Base-by-base conservation (phyloP, 116 monocot species). In the Papilionanthe hybrid region DNA sequence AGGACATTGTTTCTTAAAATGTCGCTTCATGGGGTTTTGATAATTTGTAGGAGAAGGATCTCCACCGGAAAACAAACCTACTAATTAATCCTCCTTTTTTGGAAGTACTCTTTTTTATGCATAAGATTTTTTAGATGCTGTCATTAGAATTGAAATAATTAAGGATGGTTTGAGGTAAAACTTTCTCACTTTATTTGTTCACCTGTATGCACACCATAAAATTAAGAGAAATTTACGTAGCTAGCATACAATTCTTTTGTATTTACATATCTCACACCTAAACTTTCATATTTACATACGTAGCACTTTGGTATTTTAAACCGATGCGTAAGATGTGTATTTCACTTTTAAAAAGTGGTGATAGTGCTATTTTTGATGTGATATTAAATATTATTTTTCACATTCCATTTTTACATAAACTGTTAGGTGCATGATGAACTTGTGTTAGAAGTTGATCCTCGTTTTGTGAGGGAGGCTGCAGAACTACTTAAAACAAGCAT, bases 371-470 rank as follows among this genome's bases (percentile, higher is more conserved):
- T 32, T 32, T 1, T 32, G 32, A 32, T 32, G 32, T 32, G 32
- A 32, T 32, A 65, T 27, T 25, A 22, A 27, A 9, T 7, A 15
- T 65, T 0, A 10, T 65, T 25, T 65, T 65, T 23, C 25, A 25
- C 5, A 15, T 71, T 32, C 17, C 17, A 73, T 73, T 42, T 32
- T 22, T 73, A 44, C 43, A 20, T 22, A 19, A 32, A 73, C 73
- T 73, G 18, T 44, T 50, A 99, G 99, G 99, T 99, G 50, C 99
- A 99, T 83, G 99, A 99, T 86, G 99, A 99, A 81, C 55, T 99
- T 79, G 90, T 99, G n/a, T 77, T 95, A 47, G 99, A 99, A 93
- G 90, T 87, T 79, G 89, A 93, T 81, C 90, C 95, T 18, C 74
- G 73, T 55, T 43, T 92, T 5, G 66, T 86, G 63, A 82, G 77